Base-by-base conservation (phyloP, 306 rosid species). In the Glycyrrhiza uralensis region DNA sequence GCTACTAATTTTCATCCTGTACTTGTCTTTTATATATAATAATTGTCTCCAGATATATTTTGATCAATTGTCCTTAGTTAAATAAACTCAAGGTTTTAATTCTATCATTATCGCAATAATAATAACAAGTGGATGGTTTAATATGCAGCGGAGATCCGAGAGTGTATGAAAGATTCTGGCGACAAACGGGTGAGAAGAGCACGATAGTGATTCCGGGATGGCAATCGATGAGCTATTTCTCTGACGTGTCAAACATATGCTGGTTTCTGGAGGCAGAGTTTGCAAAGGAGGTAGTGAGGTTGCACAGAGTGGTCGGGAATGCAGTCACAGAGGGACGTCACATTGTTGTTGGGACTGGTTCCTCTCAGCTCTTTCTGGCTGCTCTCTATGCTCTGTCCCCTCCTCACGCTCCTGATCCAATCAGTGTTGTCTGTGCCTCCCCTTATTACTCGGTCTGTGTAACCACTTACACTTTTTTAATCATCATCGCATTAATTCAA, bases 321-420 rank as follows among this genome's bases (percentile, higher is more conserved):
- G 98, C 98, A 0, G 79, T 77, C 12, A 88, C 98, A 0, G 86
- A 87, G 8, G 92, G 85, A 1, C 89, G 88, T 6, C 87, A 88
- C 68, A 69, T 90, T 61, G 90, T 93, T 14, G 97, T 93, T 26
- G 98, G 98, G 6, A 93, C 98, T 0, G 98, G 98, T 54, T 93
- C 98, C 0, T 93, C 97, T 8, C 98, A 93, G 86, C 96, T 93
- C 15, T 84, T 51, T 65, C 83, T 87, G 4, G 97, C 97, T 49
- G 96, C 96, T 22, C 88, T 90, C 1, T 93, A 72, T 79, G 98
- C 98, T 44, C 89, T 93, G 3, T 84, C 98, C 5, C 88, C 89
- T 0, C 55, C 2, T 22, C 77, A 87, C 67, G 79, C 88, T 0
- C 30, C 86, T 26, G 44, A 88, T 28, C 96, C 98, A 0, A 78